Percentiles rank a stretch among this genome's conserved stretches.
These are phyloP conservation scores for Pestalotiopsis sp. DNA, from an alignment of 2,329 filamentous ascomycete species.

Conservation along the genomic window DNA sequence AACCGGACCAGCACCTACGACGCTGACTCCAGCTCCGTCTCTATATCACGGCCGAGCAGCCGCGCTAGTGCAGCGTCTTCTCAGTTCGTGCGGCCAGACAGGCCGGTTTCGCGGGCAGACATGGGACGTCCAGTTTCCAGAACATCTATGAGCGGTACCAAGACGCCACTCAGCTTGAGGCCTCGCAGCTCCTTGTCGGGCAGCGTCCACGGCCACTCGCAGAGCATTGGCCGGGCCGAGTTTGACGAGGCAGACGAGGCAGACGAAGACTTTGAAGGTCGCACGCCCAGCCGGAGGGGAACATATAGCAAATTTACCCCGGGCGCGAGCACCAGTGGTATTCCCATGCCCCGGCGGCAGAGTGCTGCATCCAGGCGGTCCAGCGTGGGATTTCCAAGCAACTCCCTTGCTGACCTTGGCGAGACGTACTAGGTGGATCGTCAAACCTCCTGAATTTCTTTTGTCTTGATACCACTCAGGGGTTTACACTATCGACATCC, in stretches of 20 bases:
- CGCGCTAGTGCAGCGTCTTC: slow-evolving; percentile 61
- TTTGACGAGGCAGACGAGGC: slow-evolving; percentile 54
- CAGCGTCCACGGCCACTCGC: slow-evolving; percentile 60
- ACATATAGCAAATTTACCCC: slow-evolving; percentile 54
- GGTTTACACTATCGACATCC: not conserved
- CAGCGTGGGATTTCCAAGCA: slow-evolving; percentile 29
- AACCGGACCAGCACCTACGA: slow-evolving; percentile 51
- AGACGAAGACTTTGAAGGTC: slow-evolving; percentile 48
- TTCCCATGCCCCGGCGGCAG: slow-evolving; percentile 43
- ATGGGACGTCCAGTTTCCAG: slow-evolving; percentile 68
- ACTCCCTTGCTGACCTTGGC: slow-evolving; percentile 51
- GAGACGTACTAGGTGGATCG: slow-evolving; percentile 51
- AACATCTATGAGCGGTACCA: slow-evolving; percentile 60
- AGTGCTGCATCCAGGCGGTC: slow-evolving; percentile 32
- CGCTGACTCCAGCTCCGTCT: slow-evolving; percentile 39
- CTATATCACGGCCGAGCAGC: slow-evolving; percentile 71
- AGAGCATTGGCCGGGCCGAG: slow-evolving; percentile 59
- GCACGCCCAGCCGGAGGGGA: slow-evolving; percentile 58
- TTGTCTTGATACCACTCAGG: slow-evolving; percentile 9
- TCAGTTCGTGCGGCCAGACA: slow-evolving; percentile 41
- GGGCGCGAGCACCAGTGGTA: slow-evolving; percentile 32
- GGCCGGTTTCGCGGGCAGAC: slow-evolving; percentile 57
- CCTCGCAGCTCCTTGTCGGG: slow-evolving; percentile 74
- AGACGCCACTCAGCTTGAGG: slow-evolving; percentile 67
- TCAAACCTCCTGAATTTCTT: slow-evolving; percentile 10